Conservation (phyloP, 768 basidiomycete genomes). For the Chalciporus piperatus region DNA sequence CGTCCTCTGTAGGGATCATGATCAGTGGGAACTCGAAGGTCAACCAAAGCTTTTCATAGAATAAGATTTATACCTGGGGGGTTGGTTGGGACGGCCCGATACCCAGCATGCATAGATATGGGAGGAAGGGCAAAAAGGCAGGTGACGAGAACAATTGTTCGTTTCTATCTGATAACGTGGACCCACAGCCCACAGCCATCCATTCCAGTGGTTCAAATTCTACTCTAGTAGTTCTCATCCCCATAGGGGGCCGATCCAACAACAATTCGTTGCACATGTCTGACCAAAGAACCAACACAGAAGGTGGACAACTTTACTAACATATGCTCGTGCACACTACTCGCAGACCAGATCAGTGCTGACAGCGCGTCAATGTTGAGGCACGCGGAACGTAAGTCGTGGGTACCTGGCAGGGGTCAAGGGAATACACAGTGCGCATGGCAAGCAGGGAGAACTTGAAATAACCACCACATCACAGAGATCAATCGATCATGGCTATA, state of each 20-base stretch:
- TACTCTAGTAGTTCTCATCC: too few relatives aligned
- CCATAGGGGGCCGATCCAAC: too few relatives aligned
- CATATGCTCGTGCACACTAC: too few relatives aligned
- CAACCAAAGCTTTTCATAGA: not conserved
- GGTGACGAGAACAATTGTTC: not conserved
- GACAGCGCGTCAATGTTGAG: too few relatives aligned
- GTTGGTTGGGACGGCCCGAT: conserved; percentile 13
- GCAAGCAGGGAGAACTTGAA: too few relatives aligned
- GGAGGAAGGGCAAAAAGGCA: not conserved
- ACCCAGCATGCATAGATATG: conserved; percentile 18
- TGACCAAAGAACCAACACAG: too few relatives aligned
- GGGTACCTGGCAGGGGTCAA: not conserved
- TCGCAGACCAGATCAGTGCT: too few relatives aligned
- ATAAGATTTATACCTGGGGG: conserved; percentile 11
- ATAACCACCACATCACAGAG: too few relatives aligned
- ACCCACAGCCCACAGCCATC: too few relatives aligned
- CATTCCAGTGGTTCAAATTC: too few relatives aligned
- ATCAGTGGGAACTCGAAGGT: not conserved
- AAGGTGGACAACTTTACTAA: too few relatives aligned
- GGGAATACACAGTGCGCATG: not conserved
- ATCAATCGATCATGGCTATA: not conserved
- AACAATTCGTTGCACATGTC: too few relatives aligned
- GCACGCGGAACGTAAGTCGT: not conserved
- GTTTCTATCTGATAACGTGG: conserved; percentile 13
- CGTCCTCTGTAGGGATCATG: conserved; percentile 7